Conservation (phyloP, 768 basidiomycete species). For the Hysterangium stoloniferum region DNA sequence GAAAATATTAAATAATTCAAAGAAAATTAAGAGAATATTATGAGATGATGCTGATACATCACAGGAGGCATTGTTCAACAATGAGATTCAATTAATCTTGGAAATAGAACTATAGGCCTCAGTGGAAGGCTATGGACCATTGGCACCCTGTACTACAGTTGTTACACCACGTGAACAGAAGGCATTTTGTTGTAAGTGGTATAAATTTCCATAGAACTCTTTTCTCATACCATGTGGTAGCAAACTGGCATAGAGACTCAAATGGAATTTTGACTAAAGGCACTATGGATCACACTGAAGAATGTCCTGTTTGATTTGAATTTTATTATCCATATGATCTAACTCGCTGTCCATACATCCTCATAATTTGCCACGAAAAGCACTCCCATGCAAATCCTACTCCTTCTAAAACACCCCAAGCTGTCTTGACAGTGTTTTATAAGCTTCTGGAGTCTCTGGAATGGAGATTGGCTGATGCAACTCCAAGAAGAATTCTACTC, state of each 20-base stretch:
- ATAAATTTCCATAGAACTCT: not conserved
- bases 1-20: too few relatives aligned
- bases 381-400: conserved; percentile 8
- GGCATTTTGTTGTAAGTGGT: conserved; percentile 15
- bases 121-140: conserved; percentile 17
- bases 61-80: too few relatives aligned
- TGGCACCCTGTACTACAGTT: conserved; percentile 14
- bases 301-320: not conserved
- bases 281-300: not conserved
- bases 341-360: conserved; percentile 8
- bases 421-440: conserved; percentile 11
- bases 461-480: conserved; percentile 24
- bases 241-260: conserved; percentile 17
- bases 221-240: not conserved
- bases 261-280: conserved; percentile 15
- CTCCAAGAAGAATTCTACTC: conserved; percentile 19
- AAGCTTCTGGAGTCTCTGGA: conserved; percentile 15
- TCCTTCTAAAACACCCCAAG: conserved; percentile 10
- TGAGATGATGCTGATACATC: too few relatives aligned
- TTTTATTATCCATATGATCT: conserved; percentile 13
- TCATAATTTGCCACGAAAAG: conserved; percentile 13
- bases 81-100: too few relatives aligned
- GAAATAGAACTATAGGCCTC: too few relatives aligned
- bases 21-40: too few relatives aligned
- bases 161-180: conserved; percentile 16